Base-by-base conservation (phyloP, 2,329 filamentous ascomycete genomes). In the Dactylellina parvicollis region DNA sequence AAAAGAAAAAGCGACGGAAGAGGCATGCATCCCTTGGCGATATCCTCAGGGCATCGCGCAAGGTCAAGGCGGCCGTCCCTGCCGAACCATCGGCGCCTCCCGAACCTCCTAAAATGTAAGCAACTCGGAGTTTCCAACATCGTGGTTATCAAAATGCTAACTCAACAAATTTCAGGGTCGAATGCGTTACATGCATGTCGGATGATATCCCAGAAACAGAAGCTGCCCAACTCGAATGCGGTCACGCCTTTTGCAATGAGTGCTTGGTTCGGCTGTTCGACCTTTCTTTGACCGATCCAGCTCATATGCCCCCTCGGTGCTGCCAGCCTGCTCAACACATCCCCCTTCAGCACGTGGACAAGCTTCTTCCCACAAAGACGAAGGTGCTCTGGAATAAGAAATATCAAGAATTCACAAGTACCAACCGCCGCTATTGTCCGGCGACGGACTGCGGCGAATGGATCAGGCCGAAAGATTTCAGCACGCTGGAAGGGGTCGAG, bases 281-380 rank as follows among this genome's bases (percentile, higher is more conserved):
- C 60, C 84, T 92, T 73, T 95, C 92, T 9, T 84, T 93, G 74
- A 88, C 85, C 42, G 91, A 96, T 79, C 88, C 90, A 0, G 86
- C 88, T 72, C 88, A 92, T 76, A 96, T 96, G 91, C 92, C 92
- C 16, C 92, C 92, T 0, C 86, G 85, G 79, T 96, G 92, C 81
- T 96, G 92, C 80, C 89, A 86, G 2, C 61, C 61, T 20, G 78
- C 85, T 18, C 87, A 92, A 10, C 86, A 87, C 76, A 96, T 96
- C 67, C 87, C 90, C 0, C 82, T 92, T 4, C 88, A 88, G 76
- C 88, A 92, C 79, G 92, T 94, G 26, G 90, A 94, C 10, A 85
- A 85, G 22, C 83, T 95, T 5, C 92, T 96, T 78, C 75, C 75
- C 8, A 75, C 77, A 32, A 75, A 77, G 44, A 77, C 77, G 1